Conservation (phyloP, 1,284 basidiomycete species). For the Pulveroboletus ridleyi region DNA sequence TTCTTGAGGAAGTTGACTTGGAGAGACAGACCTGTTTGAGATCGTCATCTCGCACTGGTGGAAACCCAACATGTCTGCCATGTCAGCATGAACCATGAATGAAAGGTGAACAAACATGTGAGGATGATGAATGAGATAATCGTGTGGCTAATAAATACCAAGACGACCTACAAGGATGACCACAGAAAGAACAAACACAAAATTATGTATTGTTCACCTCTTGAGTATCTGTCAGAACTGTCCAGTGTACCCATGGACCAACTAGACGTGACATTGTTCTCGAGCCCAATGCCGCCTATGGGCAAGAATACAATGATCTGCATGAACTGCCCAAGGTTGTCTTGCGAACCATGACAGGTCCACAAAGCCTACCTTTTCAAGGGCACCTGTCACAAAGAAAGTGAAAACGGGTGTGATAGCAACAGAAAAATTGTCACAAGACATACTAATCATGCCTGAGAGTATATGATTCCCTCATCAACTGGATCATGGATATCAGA, state of each 20-base stretch:
- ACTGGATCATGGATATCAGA: constrained; percentile 91
- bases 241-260: constrained; percentile 88
- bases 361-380: constrained; percentile 79
- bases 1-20: too few relatives aligned
- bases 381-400: constrained; percentile 94
- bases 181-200: too few relatives aligned
- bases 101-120: too few relatives aligned
- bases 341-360: constrained; percentile 49
- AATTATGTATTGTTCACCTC: too few relatives aligned
- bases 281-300: constrained; percentile 99
- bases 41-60: too few relatives aligned
- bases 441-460: constrained; percentile 89
- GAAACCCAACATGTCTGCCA: too few relatives aligned
- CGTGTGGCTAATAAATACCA: too few relatives aligned
- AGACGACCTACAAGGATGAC: too few relatives aligned
- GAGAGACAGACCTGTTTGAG: too few relatives aligned
- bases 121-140: too few relatives aligned
- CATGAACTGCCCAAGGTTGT: constrained; percentile 94
- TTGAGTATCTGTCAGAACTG: constrained; percentile 8
- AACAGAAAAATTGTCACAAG: constrained; percentile 90
- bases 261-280: constrained; percentile 92
- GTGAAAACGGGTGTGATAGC: constrained; percentile 93
- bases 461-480: constrained; percentile 83
- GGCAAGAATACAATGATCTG: constrained; percentile 35
- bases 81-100: too few relatives aligned